Percentiles rank a stretch among this genome's conserved stretches.
phyloP scores from a whole-genome alignment of 805 yeast species.

The Candida railenensis region DNA sequence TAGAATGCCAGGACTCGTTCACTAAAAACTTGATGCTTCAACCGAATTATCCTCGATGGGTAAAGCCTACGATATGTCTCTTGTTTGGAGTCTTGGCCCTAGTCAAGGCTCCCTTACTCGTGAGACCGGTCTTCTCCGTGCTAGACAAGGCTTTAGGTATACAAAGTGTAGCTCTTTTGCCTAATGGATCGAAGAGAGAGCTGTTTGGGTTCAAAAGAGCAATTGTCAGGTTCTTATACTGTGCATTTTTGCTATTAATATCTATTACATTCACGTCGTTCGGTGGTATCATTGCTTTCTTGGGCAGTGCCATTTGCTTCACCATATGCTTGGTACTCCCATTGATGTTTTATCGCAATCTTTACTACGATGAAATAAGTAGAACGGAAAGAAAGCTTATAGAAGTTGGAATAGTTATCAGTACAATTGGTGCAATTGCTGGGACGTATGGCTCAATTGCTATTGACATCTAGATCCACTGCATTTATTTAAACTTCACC shows the following conservation, averaged over 20 bases:
- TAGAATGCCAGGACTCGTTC: constrained; percentile 63
- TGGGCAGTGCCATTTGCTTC: constrained; percentile 43
- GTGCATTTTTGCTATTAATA: constrained; percentile 17
- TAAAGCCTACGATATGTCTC: constrained; percentile 31
- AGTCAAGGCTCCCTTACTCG: constrained; percentile 40
- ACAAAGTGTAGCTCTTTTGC: constrained; percentile 1
- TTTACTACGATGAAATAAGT: constrained; percentile 21
- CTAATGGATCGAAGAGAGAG: background rate
- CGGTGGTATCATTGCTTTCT: constrained; percentile 39
- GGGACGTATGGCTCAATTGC: constrained; percentile 27
- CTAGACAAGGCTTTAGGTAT: constrained; percentile 28
- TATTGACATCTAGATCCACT: constrained; percentile 11
- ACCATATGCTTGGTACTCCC: constrained; percentile 41
- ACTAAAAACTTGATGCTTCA: constrained; percentile 64
- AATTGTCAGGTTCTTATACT: constrained; percentile 22
- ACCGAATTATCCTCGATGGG: constrained; percentile 54
- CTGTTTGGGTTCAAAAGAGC: constrained; percentile 6
- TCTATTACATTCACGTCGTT: constrained; percentile 36
- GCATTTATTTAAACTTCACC: background rate
- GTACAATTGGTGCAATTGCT: constrained; percentile 18
- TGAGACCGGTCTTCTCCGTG: constrained; percentile 38
- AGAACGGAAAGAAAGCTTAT: constrained; percentile 10
- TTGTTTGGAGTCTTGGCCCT: constrained; percentile 40
- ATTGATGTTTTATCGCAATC: constrained; percentile 29
- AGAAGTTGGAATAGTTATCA: constrained; percentile 18